Evolutionary conservation across 116 monocot genomes (phyloP).

Genomic region (Dioscorea cayenensis): DNA sequence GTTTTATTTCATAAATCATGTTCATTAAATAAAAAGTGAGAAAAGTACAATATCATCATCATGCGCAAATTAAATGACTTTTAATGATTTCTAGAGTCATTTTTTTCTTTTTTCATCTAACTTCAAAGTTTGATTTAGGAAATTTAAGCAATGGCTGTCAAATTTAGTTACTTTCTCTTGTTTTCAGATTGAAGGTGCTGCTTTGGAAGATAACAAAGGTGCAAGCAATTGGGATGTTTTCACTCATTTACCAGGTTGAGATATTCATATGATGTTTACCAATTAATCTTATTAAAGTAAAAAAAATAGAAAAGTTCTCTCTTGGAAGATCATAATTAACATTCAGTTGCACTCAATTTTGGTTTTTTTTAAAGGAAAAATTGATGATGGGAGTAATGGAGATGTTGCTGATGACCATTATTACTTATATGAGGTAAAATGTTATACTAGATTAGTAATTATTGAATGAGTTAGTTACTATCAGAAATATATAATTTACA

Average conservation of each 20-base stretch:
- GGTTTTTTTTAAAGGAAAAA: constrained; percentile 25
- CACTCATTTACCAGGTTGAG: constrained; percentile 37
- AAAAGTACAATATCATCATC: too few species aligned
- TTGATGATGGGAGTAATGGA: constrained; percentile 44
- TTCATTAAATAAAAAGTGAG: too few species aligned
- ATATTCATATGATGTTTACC: not conserved
- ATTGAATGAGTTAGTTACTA: not conserved
- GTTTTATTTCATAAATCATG: too few species aligned
- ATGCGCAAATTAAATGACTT: too few species aligned
- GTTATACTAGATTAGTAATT: not conserved
- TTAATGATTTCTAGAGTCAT: too few species aligned
- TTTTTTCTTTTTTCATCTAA: too few species aligned
- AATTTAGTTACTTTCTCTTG: too few species aligned
- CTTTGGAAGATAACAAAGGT: constrained; percentile 44
- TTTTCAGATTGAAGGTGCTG: constrained; percentile 60
- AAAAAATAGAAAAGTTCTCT: too few species aligned
- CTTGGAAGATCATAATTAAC: not conserved
- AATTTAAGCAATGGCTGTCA: too few species aligned
- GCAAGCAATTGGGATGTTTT: constrained; percentile 72
- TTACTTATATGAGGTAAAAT: constrained; percentile 42
- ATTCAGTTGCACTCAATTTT: not conserved
- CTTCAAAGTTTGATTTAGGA: too few species aligned
- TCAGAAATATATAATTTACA: constrained; percentile 1
- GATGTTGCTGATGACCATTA: constrained; percentile 68
- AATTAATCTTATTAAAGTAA: too few species aligned